These are phyloP conservation scores for Didymella pinodella DNA, from an alignment of 2,329 filamentous ascomycete genomes.

Conservation along the genomic window DNA sequence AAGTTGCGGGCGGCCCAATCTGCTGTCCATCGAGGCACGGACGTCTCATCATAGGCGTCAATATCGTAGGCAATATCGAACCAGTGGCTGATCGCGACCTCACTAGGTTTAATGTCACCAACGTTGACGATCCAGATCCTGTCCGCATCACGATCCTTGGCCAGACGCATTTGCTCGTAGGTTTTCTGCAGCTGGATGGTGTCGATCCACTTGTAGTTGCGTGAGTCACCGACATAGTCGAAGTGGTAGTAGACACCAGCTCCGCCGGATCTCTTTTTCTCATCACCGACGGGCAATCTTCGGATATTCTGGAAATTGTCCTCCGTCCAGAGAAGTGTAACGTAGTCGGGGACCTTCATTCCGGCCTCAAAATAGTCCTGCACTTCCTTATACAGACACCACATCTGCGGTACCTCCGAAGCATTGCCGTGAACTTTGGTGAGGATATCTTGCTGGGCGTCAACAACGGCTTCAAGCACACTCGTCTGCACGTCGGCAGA, in stretches of 20 bases:
- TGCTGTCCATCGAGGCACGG: slow-evolving; percentile 64
- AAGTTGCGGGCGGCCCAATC: slow-evolving; percentile 68
- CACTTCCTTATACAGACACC: slow-evolving; percentile 79
- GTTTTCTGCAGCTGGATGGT: slow-evolving; percentile 71
- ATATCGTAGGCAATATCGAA: slow-evolving; percentile 73
- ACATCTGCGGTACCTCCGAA: slow-evolving; percentile 70
- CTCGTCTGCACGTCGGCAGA: slow-evolving; percentile 64
- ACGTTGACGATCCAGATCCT: slow-evolving; percentile 74
- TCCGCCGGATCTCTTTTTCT: slow-evolving; percentile 67
- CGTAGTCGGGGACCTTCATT: slow-evolving; percentile 68
- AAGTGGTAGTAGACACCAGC: slow-evolving; percentile 73
- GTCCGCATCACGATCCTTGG: slow-evolving; percentile 65
- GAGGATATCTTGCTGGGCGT: slow-evolving; percentile 67
- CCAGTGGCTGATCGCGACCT: slow-evolving; percentile 72
- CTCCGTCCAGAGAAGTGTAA: slow-evolving; percentile 73
- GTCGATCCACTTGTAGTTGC: slow-evolving; percentile 68
- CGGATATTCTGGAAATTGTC: slow-evolving; percentile 74
- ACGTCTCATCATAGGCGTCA: slow-evolving; percentile 63
- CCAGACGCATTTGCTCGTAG: slow-evolving; percentile 70
- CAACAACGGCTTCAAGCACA: slow-evolving; percentile 68
- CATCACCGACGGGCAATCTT: slow-evolving; percentile 66
- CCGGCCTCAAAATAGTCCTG: slow-evolving; percentile 73
- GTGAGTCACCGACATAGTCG: slow-evolving; percentile 68
- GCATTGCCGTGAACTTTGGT: slow-evolving; percentile 62
- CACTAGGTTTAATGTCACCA: slow-evolving; percentile 70